Percentiles rank a stretch among this genome's conserved stretches.
phyloP scores from a whole-genome alignment of 441 rosid species.

The Populus trichocarpa region DNA sequence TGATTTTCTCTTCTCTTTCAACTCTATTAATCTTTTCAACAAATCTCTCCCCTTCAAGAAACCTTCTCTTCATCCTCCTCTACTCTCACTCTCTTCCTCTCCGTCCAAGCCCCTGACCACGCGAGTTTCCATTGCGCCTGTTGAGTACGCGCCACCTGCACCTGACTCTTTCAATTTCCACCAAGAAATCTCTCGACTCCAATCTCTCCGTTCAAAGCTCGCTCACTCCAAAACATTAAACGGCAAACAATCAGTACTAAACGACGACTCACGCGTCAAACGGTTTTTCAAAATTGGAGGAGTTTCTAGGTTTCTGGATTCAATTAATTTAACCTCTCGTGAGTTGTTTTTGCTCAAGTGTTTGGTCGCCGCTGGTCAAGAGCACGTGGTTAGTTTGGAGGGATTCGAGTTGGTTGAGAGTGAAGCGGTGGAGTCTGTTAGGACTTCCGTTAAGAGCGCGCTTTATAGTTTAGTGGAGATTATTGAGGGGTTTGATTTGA shows the following conservation, averaged over 20 bases:
- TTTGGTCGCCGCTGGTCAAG: slow-evolving; percentile 81
- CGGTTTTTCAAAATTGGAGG: slow-evolving; percentile 36
- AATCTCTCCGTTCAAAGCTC: slow-evolving; percentile 50
- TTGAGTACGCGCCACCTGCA: slow-evolving; percentile 58
- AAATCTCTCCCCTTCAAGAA: slow-evolving; percentile 25
- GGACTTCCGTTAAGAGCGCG: slow-evolving; percentile 56
- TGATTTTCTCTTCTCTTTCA: slow-evolving; percentile 22
- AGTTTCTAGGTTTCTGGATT: slow-evolving; percentile 33
- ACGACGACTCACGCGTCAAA: slow-evolving; percentile 52
- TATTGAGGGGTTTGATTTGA: slow-evolving; percentile 64
- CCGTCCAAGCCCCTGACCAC: slow-evolving; percentile 17
- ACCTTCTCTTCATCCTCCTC: slow-evolving; percentile 19
- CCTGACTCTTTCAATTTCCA: slow-evolving; percentile 58
- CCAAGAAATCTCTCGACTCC: slow-evolving; percentile 65
- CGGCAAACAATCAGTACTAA: slow-evolving; percentile 38
- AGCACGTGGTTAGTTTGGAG: slow-evolving; percentile 52
- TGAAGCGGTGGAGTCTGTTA: slow-evolving; percentile 30
- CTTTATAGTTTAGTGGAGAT: slow-evolving; percentile 64
- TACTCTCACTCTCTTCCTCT: slow-evolving; percentile 9
- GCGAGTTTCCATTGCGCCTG: slow-evolving; percentile 67
- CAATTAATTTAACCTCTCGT: slow-evolving; percentile 35
- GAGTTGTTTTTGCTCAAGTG: slow-evolving; percentile 66
- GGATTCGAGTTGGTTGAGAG: slow-evolving; percentile 30
- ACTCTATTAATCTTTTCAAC: slow-evolving; percentile 11
- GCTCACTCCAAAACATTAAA: slow-evolving; percentile 27